Evolutionary conservation across 192 early-diverging fungal species (phyloP).

Genomic region (Coemansia aciculifera): DNA sequence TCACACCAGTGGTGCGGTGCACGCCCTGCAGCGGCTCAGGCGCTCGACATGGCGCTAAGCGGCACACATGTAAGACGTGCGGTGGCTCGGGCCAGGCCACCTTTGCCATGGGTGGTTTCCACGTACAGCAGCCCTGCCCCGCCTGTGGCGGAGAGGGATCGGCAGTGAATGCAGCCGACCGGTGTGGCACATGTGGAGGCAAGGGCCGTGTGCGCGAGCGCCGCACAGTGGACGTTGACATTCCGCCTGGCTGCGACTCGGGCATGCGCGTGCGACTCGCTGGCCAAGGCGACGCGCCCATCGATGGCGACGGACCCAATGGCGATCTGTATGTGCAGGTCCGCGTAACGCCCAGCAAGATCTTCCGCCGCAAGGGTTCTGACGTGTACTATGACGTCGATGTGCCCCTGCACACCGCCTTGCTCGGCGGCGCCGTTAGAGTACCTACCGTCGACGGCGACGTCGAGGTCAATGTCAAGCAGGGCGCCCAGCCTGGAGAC

Average conservation of each 20-base stretch:
- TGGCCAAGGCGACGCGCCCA: conserved; percentile 81
- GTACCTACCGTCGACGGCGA: conserved; percentile 96
- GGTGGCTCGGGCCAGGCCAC: conserved; percentile 81
- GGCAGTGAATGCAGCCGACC: conserved; percentile 61
- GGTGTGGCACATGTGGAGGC: conserved; percentile 80
- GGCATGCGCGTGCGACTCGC: conserved; percentile 76
- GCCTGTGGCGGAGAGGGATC: conserved; percentile 84
- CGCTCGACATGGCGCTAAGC: conserved; percentile 72
- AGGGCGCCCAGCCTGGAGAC: conserved; percentile 91
- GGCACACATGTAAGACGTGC: conserved; percentile 72
- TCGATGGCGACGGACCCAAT: conserved; percentile 65
- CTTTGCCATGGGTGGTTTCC: conserved; percentile 86
- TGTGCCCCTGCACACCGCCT: conserved; percentile 83
- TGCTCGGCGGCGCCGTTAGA: conserved; percentile 82
- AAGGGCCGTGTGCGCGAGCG: conserved; percentile 74
- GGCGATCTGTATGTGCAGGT: conserved; percentile 89
- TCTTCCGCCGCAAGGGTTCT: conserved; percentile 82
- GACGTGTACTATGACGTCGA: conserved; percentile 74
- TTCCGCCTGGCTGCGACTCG: conserved; percentile 86
- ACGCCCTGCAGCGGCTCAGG: conserved; percentile 79
- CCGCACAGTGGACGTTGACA: conserved; percentile 69
- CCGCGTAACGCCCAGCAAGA: conserved; percentile 65
- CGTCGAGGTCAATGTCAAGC: conserved; percentile 83
- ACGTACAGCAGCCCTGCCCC: conserved; percentile 80
- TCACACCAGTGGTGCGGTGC: conserved; percentile 72